Percentiles rank a stretch among this genome's conserved stretches.
Evolutionary conservation across 2,329 filamentous ascomycete genomes (phyloP).

Genomic region (Xylaria digitata): DNA sequence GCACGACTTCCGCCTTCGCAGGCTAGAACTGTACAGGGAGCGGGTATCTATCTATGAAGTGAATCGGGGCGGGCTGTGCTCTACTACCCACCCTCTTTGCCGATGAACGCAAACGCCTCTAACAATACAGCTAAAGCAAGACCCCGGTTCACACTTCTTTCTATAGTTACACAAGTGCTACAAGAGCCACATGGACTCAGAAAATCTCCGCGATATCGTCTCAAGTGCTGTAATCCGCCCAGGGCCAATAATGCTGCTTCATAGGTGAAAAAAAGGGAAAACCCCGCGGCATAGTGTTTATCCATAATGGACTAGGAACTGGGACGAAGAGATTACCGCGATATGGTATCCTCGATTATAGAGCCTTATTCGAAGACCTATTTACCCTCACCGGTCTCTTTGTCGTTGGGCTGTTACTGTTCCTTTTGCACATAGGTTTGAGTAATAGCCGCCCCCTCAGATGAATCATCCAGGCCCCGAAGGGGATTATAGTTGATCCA

Average conservation of each 20-base stretch:
- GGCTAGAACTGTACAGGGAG: not conserved
- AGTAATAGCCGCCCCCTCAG: not conserved
- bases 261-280: not conserved
- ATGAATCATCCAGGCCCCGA: not conserved
- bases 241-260: not conserved
- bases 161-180: not conserved
- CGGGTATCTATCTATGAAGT: conserved; percentile 2
- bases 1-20: not conserved
- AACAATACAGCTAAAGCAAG: not conserved
- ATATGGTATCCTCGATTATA: not conserved
- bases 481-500: conserved; percentile 32
- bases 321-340: too few relatives aligned
- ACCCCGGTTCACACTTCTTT: not conserved
- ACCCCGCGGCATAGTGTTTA: not conserved
- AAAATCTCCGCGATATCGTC: not conserved
- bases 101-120: not conserved
- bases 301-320: not conserved
- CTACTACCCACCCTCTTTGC: not conserved
- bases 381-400: not conserved
- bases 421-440: conserved; percentile 2
- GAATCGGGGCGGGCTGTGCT: not conserved
- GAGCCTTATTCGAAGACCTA: not conserved
- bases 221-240: not conserved
- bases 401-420: not conserved
- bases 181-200: not conserved